These are phyloP conservation scores for Odonthalia washingtoniensis DNA, from an alignment of 31 red algal genomes.

Conservation along the genomic window DNA sequence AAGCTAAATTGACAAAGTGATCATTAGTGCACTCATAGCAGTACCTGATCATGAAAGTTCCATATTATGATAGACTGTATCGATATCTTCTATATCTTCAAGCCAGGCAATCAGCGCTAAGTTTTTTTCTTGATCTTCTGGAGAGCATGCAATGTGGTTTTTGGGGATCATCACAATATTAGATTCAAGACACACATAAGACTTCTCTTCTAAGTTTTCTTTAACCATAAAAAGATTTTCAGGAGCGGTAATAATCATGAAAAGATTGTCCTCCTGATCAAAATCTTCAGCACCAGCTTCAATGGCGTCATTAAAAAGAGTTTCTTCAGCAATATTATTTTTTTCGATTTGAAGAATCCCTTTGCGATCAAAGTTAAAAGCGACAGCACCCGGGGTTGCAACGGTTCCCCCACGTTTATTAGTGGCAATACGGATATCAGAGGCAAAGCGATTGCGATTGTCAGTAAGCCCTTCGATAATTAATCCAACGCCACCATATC, in stretches of 20 bases:
- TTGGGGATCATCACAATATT: constrained; percentile 2
- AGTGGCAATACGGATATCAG: constrained; percentile 12
- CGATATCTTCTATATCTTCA: constrained; percentile 27
- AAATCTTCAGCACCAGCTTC: constrained; percentile 39
- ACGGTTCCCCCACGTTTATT: constrained; percentile 17
- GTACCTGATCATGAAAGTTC: not conserved
- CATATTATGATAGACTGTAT: constrained; percentile 20
- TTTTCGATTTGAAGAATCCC: not conserved
- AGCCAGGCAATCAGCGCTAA: not conserved
- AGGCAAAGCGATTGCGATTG: constrained; percentile 22
- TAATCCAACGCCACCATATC: constrained; percentile 13
- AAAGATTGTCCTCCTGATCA: not conserved
- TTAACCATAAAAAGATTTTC: not conserved
- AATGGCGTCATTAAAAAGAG: constrained; percentile 1
- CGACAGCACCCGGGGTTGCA: not conserved
- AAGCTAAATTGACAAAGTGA: too few relatives aligned
- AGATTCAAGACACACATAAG: not conserved
- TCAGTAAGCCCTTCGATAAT: constrained; percentile 10
- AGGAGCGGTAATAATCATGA: constrained; percentile 7
- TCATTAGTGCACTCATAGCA: too few relatives aligned
- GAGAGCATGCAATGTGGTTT: not conserved
- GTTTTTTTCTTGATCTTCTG: not conserved
- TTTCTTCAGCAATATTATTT: constrained; percentile 6
- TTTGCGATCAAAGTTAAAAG: not conserved
- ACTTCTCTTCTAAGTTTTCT: not conserved